Base-by-base conservation (phyloP, 2,329 filamentous ascomycete species). In the Cladophialophora psammophila region DNA sequence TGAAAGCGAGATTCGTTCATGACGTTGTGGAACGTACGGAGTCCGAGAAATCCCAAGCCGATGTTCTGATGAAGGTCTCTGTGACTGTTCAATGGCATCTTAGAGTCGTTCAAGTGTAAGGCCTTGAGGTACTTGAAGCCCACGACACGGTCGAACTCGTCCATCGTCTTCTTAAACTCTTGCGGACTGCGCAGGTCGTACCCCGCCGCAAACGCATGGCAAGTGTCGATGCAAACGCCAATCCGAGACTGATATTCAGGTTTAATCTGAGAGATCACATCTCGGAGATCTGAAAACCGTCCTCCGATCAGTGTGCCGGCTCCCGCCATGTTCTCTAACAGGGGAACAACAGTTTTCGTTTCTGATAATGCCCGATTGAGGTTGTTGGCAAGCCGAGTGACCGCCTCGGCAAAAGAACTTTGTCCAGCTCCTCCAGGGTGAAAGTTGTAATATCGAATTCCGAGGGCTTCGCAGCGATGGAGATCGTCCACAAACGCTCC, bases 21-120 rank as follows among this genome's bases (percentile, higher is more conserved):
- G 67, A 99, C 82, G 75, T 90, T 92, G 80, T 97, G 92, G 78
- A 99, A 99, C 2, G 94, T 91, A 26, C 91, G 87, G 15, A 99
- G 85, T 0, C 95, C 95, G 0, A 99, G 85, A 76, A 96, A 99
- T 0, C 95, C 95, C 0, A 93, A 96, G 32, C 95, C 95, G 70
- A 99, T 98, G 76, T 97, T 98, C 71, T 94, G 93, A 79, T 99
- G 95, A 1, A 98, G 81, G 77, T 99, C 95, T 48, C 94, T 88
- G 71, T 93, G 87, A 40, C 92, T 95, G 50, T 80, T 84, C 35
- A 96, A 83, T 0, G 95, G 94, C 0, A 94, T 93, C 80, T 98
- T 99, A 80, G 91, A 96, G 80, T 99, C 95, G 78, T 99, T 99
- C 50, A 99, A 73, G 78, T 99, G 95, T 64, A 98, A 83, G 0